Evolutionary conservation across 306 rosid species (phyloP).

Genomic region (Rosa lucieae): DNA sequence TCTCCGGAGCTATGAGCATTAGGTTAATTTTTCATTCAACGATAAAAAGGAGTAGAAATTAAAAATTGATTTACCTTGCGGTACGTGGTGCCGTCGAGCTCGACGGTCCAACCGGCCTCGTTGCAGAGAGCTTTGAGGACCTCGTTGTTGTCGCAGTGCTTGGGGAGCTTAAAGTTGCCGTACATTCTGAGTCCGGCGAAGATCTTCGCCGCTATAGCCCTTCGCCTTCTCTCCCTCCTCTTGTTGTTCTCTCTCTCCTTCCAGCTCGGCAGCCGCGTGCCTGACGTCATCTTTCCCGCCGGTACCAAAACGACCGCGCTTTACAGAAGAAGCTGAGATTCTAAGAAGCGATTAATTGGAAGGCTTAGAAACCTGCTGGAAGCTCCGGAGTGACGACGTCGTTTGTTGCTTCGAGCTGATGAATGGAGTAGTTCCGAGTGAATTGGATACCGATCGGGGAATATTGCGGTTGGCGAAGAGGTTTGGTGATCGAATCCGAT

Average conservation of each 20-base stretch:
- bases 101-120: constrained; percentile 90
- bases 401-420: not conserved
- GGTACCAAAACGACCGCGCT: constrained; percentile 1
- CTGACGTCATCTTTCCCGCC: constrained; percentile 62
- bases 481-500: not conserved
- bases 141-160: constrained; percentile 95
- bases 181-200: constrained; percentile 78
- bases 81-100: constrained; percentile 84
- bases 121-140: constrained; percentile 90
- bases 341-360: not conserved
- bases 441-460: not conserved
- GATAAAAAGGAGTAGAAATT: not conserved
- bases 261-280: constrained; percentile 78
- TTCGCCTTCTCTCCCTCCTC: constrained; percentile 71
- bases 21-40: not conserved
- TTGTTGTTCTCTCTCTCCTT: constrained; percentile 94
- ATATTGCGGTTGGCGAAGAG: not conserved
- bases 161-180: constrained; percentile 85
- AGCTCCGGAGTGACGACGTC: not conserved
- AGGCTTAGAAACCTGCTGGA: not conserved
- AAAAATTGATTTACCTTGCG: constrained; percentile 55
- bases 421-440: not conserved
- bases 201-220: constrained; percentile 88
- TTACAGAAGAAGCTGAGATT: not conserved
- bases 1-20: not conserved